These are phyloP conservation scores for Tetrahymena thermophila DNA, from an alignment of 73 alveolate genomes.

Conservation along the genomic window DNA sequence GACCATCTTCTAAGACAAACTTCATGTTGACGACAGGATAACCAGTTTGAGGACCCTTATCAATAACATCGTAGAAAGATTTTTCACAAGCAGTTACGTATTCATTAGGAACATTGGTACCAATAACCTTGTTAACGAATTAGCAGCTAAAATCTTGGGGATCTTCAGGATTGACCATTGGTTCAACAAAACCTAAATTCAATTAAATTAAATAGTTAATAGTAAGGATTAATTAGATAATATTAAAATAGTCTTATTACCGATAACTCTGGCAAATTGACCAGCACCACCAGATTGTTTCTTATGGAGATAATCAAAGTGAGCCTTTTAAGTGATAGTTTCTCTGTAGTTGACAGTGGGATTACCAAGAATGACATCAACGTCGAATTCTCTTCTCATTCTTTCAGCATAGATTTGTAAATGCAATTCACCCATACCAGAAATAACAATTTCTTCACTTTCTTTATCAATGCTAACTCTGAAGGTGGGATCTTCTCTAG, in stretches of 20 bases:
- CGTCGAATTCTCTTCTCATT: constrained; percentile 83
- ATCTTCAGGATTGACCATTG: constrained; percentile 51
- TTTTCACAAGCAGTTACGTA: constrained; percentile 85
- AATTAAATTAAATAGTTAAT: neutral
- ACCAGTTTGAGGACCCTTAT: constrained; percentile 83
- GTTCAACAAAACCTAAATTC: constrained; percentile 63
- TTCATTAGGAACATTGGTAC: constrained; percentile 72
- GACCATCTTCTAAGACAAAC: constrained; percentile 82
- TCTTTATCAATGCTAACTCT: constrained; percentile 70
- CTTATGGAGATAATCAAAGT: constrained; percentile 82
- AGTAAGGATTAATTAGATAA: neutral
- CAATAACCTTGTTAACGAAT: constrained; percentile 58
- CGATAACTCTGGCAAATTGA: constrained; percentile 78
- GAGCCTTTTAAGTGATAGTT: constrained; percentile 53
- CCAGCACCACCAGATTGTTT: constrained; percentile 96
- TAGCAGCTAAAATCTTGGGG: constrained; percentile 29
- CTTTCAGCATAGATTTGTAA: constrained; percentile 85
- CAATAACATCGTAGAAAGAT: constrained; percentile 72
- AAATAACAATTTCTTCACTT: constrained; percentile 86
- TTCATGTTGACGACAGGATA: constrained; percentile 77
- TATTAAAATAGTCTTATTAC: neutral
- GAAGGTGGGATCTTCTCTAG: constrained; percentile 90
- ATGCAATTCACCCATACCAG: constrained; percentile 98
- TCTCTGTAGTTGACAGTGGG: constrained; percentile 96
- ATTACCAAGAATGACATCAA: constrained; percentile 74